Evolutionary conservation across 306 rosid genomes (phyloP), one percentile per base, ranked within the genome.

Genomic region (Phaseolus lunatus): DNA sequence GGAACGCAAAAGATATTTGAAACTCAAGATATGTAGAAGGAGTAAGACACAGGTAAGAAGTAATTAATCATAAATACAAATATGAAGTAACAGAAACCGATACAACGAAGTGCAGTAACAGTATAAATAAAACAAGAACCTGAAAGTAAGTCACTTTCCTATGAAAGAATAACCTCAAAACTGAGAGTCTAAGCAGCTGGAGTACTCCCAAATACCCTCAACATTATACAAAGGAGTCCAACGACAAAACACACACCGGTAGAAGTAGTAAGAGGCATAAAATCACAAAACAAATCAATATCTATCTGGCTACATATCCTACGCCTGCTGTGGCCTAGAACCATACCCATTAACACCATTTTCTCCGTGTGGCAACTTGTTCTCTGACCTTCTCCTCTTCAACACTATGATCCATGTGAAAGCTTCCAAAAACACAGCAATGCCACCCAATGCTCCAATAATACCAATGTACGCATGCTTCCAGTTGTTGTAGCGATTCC

Each of bases 401-500:
- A 85, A 8, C 2, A 83, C 86, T 27, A 85, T 16, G 14, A 81
- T 77, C 95, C 95, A 86, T 13, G 93, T 89, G 77, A 69, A 80
- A 9, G 76, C 90, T 76, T 95, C 97, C 80, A 92, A 81, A 53
- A 88, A 11, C 63, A 81, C 63, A 41, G 97, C 96, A 75, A 86
- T 80, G 70, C 78, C 89, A 29, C 81, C 99, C 86, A 92, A 81
- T 23, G 88, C 87, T 47, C 78, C 87, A 70, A 92, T 85, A 18
- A 88, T 53, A 16, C 91, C 96, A 59, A 87, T 88, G 82, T 95
- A 95, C 0, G 91, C 85, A 12, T 78, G 77, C 84, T 86, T 95
- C 91, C 92, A 90, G 41, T 81, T 69, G n/a, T 85, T n/a, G 23
- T 88, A 80, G 0, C 90, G 96, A 73, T 84, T 54, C 19, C 53